Base-by-base conservation (phyloP, 768 basidiomycete species). In the Naganishia onofrii region DNA sequence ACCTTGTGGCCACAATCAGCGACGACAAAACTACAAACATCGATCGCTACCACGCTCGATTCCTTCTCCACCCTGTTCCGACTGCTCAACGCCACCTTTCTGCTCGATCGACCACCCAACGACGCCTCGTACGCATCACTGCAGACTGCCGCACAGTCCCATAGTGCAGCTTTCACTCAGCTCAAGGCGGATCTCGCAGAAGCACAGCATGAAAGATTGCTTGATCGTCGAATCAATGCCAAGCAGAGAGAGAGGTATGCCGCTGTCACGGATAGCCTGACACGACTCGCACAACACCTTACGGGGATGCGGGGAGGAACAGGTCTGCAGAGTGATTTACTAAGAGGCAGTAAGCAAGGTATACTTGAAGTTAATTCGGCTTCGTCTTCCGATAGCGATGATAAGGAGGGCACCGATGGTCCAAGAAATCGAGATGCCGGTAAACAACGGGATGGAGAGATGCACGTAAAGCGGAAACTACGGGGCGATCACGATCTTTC, bases 261-360 rank as follows among this genome's bases (percentile, higher is more conserved):
- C 72, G 91, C 93, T 71, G 90, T 91, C 0, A 89, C 97, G 13
- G 88, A 88, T 70, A 89, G 89, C 75, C 83, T 99, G 75, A 94
- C 90, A 70, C 84, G 93, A 21, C 86, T 99, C 5, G 96, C 92
- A 0, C 95, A 99, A 77, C 94, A 98, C 82, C 81, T 99, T 46
- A 93, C 89, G 68, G 93, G 95, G 29, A 83, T 98, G 70, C 82
- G 95, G 56, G 88, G 90, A 69, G 90, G 93, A 0, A 92, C 89
- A 8, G 85, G 86, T 38, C 80, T 98, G 42, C 93, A 97, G 77
- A 88, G 89, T 71, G 91, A 94, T 58, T 80, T 97, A 32, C 86
- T 89, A 17, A 86, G 85, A 73, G 89, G 90, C 1, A 72, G 56
- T 23, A 67, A 64, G 52, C 76, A 76, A 36, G 76, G 76, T 1